Evolutionary conservation across 352 stramenopile genomes (phyloP).

Genomic region (Pythium folliculosum): DNA sequence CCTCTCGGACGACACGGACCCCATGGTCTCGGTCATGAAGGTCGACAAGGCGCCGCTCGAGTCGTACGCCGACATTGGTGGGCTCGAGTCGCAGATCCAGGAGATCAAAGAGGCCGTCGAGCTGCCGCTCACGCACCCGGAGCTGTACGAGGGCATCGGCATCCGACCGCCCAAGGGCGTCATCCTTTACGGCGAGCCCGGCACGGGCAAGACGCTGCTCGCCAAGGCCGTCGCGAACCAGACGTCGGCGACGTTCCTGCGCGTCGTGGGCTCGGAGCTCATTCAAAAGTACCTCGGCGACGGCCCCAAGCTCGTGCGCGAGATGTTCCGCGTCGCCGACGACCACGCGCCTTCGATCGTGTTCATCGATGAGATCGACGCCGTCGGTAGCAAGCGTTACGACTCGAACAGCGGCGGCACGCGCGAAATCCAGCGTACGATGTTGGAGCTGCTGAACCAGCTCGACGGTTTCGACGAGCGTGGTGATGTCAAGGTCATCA

Average conservation of each 20-base stretch:
- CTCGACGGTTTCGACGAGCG: conserved; percentile 99
- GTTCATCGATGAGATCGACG: conserved; percentile 99
- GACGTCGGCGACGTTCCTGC: conserved; percentile 99
- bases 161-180: conserved; percentile 99
- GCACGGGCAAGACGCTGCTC: conserved; percentile 99
- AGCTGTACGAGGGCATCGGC: conserved; percentile 99
- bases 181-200: conserved; percentile 99
- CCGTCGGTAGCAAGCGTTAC: conserved; percentile 91
- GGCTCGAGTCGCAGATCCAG: conserved; percentile 97
- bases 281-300: conserved; percentile 99
- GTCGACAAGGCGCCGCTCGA: conserved; percentile 99
- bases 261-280: conserved; percentile 97
- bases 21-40: conserved; percentile 99
- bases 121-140: conserved; percentile 98
- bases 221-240: conserved; percentile 99
- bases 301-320: conserved; percentile 99
- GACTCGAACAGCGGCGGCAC: conserved; percentile 92
- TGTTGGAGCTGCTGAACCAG: conserved; percentile 99
- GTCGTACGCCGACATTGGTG: conserved; percentile 99
- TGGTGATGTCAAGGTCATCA: conserved; percentile 99
- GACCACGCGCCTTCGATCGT: conserved; percentile 97
- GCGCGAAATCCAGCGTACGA: conserved; percentile 97
- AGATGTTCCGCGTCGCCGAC: conserved; percentile 97
- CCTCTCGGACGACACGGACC: conserved; percentile 98
- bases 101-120: conserved; percentile 96